phyloP scores from a whole-genome alignment of 306 rosid genomes.

The Quercus aquifolioides region DNA sequence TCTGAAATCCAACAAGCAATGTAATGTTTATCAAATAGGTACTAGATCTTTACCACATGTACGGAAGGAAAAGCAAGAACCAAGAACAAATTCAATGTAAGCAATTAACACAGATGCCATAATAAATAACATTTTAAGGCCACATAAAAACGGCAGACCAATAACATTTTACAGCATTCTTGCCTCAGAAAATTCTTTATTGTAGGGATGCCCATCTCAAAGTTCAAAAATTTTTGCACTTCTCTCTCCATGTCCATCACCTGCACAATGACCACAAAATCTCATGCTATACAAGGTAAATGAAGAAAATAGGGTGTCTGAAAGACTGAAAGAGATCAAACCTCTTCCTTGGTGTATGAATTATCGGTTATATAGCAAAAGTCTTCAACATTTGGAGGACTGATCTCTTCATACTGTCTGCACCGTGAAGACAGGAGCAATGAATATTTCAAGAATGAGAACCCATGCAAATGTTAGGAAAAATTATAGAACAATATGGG shows the following conservation, averaged over 20 bases:
- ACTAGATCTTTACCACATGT: neutral
- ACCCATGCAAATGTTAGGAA: neutral
- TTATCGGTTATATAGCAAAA: conserved; percentile 52
- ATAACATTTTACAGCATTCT: conserved; percentile 1
- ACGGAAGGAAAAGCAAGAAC: neutral
- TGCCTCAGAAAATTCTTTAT: conserved; percentile 45
- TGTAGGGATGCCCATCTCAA: conserved; percentile 34
- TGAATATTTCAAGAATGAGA: neutral
- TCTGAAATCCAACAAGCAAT: conserved; percentile 13
- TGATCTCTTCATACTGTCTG: conserved; percentile 46
- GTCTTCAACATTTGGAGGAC: conserved; percentile 33
- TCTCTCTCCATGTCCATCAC: conserved; percentile 43
- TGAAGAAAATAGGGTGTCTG: neutral
- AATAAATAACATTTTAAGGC: neutral
- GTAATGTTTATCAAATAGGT: neutral
- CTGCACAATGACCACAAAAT: conserved; percentile 2
- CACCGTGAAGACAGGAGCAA: conserved; percentile 10
- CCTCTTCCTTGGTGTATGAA: conserved; percentile 36
- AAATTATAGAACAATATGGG: neutral
- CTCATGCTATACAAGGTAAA: neutral
- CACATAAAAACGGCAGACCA: neutral
- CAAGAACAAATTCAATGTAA: neutral
- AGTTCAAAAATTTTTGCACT: conserved; percentile 19
- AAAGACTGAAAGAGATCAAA: neutral
- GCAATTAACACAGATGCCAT: neutral